A percentile compares a stretch with the other conserved stretches of the same genome.
Evolutionary conservation across 164 flowering plant genomes (phyloP).

Genomic region (Litsea cubeba): DNA sequence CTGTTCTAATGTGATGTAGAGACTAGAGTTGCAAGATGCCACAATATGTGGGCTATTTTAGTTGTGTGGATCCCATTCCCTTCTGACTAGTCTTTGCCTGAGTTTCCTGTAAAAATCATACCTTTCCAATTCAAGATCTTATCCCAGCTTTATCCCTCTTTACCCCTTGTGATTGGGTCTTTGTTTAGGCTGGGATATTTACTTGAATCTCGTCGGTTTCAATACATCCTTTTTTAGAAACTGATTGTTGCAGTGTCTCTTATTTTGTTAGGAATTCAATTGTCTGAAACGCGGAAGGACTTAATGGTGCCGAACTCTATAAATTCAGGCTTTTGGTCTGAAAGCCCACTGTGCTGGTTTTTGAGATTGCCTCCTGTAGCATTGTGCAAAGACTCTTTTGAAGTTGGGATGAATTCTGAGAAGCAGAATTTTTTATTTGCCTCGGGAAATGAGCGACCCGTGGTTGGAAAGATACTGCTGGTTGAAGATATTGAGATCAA

Average conservation of each 20-base stretch:
- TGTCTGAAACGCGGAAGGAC: constrained; percentile 1
- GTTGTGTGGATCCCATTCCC: not conserved
- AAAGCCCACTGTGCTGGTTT: not conserved
- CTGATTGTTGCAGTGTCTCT: not conserved
- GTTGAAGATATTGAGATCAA: constrained; percentile 17
- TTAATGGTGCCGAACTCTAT: constrained; percentile 1
- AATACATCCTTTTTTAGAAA: not conserved
- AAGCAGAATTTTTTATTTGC: not conserved
- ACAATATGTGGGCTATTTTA: no score
- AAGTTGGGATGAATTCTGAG: not conserved
- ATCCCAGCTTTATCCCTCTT: not conserved
- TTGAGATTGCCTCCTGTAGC: not conserved
- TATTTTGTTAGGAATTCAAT: constrained; percentile 1
- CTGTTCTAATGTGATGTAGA: no score
- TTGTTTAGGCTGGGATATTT: not conserved
- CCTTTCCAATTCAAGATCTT: not conserved
- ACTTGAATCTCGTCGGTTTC: not conserved
- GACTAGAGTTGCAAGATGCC: no score
- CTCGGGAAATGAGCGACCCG: not conserved
- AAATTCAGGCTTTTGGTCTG: constrained; percentile 2
- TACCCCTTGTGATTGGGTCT: not conserved
- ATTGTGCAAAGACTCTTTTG: not conserved
- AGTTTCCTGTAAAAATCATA: not conserved
- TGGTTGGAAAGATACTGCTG: constrained; percentile 9
- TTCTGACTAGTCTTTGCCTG: not conserved